Conservation (phyloP, 768 basidiomycete genomes). For the Rhizopogon vinicolor region DNA sequence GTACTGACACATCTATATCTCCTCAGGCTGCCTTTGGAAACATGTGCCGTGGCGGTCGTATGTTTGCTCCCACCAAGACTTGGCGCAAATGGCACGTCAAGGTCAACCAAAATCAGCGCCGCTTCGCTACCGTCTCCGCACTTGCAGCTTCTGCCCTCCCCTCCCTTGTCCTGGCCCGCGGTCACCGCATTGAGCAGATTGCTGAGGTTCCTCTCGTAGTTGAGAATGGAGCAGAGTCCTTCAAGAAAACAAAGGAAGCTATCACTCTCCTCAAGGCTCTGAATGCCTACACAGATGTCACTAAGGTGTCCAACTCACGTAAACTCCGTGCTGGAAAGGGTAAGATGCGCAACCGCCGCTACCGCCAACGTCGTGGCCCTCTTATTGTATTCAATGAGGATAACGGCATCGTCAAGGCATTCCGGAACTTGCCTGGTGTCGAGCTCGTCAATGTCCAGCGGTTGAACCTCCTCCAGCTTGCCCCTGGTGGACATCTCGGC, state of each 20-base stretch:
- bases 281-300: constrained; percentile 86
- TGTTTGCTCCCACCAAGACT: constrained; percentile 99
- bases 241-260: constrained; percentile 96
- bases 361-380: constrained; percentile 96
- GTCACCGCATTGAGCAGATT: constrained; percentile 97
- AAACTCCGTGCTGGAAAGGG: constrained; percentile 97
- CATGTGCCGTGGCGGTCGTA: constrained; percentile 99
- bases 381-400: constrained; percentile 97
- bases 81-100: constrained; percentile 99
- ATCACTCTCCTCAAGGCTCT: constrained; percentile 88
- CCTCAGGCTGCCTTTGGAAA: constrained; percentile 95
- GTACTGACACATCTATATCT: constrained; percentile 1
- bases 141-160: constrained; percentile 95
- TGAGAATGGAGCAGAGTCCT: constrained; percentile 71
- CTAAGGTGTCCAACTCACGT: constrained; percentile 96
- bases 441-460: constrained; percentile 93
- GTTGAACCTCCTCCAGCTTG: constrained; percentile 97
- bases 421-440: constrained; percentile 98
- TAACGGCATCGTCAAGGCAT: constrained; percentile 95
- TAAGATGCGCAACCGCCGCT: constrained; percentile 94
- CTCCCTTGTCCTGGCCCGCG: constrained; percentile 96
- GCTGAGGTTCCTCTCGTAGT: constrained; percentile 96
- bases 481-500: constrained; percentile 98
- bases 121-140: constrained; percentile 96
- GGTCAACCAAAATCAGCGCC: constrained; percentile 98